Evolutionary conservation across 169 alveolate genomes (phyloP), one percentile per base, ranked within the genome.

Genomic region (Eimeria tenella): DNA sequence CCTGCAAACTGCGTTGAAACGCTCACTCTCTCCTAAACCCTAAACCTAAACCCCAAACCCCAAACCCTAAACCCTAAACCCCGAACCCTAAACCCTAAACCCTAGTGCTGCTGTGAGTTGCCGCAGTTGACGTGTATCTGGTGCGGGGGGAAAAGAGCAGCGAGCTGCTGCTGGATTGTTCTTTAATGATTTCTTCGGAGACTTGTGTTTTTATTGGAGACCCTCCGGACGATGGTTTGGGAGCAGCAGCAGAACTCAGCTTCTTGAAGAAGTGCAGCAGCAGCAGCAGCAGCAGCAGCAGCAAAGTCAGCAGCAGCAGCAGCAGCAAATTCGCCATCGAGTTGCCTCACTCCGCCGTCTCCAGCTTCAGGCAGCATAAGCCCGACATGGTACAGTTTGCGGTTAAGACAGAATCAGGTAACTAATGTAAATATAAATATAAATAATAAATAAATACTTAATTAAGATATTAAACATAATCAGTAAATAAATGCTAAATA

Each of bases 301-400:
- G 68, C 68, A 13, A 17, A 10, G 11, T 1, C 68, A 13, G 68
- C 68, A 58, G 68, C 68, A 58, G 68, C 68, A 13, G 19, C 68
- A 17, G 19, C 11, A 31, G 42, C 42, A 31, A 31, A 31, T 31
- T 31, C 42, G 79, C 79, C 11, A 49, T 68, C 8, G 79, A 68
- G 49, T n/a, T 68, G 11, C 25, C 15, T 0, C 21, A 68, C 31
- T 21, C 15, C 15, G 79, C 21, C 79, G 79, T 68, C 15, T 21
- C 15, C 10, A 17, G 79, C 50, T 68, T 68, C 31, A 17, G 79
- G 21, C 79, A 68, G 50, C 79, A 68, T 49, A 7, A 23, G 49
- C 79, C 79, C 15, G 79, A 68, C 50, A 68, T 68, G 79, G 15
- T 21, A 11, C 79, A 68, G 49, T 68, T 21, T 21, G 79, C 79